Base-by-base conservation (phyloP, 139 green algal genomes). In the Chlamydomonas applanata region DNA sequence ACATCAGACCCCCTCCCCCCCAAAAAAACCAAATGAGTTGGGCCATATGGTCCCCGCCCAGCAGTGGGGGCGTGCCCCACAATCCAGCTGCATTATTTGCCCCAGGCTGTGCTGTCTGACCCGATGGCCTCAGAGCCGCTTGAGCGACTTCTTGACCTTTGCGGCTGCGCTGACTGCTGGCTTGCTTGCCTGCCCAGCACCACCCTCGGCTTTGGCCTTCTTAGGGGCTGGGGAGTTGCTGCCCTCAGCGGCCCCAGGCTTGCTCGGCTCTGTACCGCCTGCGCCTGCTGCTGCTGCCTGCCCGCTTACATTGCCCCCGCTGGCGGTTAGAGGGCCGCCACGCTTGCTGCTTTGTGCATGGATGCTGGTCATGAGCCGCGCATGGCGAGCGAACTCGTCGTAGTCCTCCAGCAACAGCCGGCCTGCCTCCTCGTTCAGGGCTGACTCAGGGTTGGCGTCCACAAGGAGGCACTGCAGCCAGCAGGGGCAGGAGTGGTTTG, bases 351-450 rank as follows among this genome's bases (percentile, higher is more conserved):
- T 29, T 22, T 29, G 33, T 33, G 75, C 85, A 54, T 90, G 85
- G 53, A 90, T 96, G 79, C 71, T 88, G 32, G 95, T 98, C 91
- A 98, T 96, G 14, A 99, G 86, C 25, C 81, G 80, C 13, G 93
- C 94, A 25, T 94, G 91, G 27, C 86, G 82, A 24, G 87, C 89
- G 82, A 97, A 99, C 44, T 91, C 93, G 5, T 85, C 82, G 61
- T 92, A 96, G 52, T 86, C 72, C 56, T 97, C 90, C 35, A 97
- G 79, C 74, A 99, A 86, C 46, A 98, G 85, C 81, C 93, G 95
- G 25, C 93, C 96, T 27, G 96, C 96, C 76, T 99, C 96, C 77
- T 99, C 96, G 79, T 99, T 98, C 4, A 99, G 82, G 14, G 96
- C 96, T 1, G 86, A 95, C 69, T 99, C 96, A 0, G 96, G 90